These are phyloP conservation scores for Marvania coccoides DNA, from an alignment of 139 green algal genomes.

Conservation along the genomic window DNA sequence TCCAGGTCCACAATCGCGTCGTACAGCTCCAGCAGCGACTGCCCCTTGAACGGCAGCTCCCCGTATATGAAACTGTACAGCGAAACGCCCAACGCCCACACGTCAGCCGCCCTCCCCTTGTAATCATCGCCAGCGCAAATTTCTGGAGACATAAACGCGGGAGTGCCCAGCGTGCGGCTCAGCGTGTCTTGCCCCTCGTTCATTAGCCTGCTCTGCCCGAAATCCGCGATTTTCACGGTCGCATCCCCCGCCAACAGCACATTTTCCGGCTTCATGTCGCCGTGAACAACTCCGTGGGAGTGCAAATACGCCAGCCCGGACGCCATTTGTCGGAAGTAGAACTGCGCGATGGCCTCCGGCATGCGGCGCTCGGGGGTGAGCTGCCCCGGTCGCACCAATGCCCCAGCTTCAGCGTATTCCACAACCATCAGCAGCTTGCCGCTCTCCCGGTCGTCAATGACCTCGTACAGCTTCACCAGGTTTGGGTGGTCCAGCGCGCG, in stretches of 20 bases:
- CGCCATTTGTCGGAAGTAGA: conserved; percentile 40
- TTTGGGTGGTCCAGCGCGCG: conserved; percentile 73
- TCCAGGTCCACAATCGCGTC: conserved; percentile 8
- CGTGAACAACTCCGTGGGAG: conserved; percentile 61
- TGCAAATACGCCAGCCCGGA: conserved; percentile 67
- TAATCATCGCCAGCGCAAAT: conserved; percentile 40
- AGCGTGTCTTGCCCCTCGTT: conserved; percentile 7
- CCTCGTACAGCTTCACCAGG: conserved; percentile 74
- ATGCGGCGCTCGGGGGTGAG: conserved; percentile 38
- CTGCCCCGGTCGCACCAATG: conserved; percentile 35
- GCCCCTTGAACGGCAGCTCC: conserved; percentile 24
- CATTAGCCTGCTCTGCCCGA: conserved; percentile 58
- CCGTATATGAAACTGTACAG: conserved; percentile 78
- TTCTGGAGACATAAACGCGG: conserved; percentile 41
- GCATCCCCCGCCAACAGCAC: conserved; percentile 58
- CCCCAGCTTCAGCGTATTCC: conserved; percentile 73
- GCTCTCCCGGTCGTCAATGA: conserved; percentile 51
- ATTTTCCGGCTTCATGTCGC: conserved; percentile 89
- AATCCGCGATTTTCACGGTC: conserved; percentile 83
- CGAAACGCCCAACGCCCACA: conserved; percentile 77
- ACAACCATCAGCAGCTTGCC: conserved; percentile 81
- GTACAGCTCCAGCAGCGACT: conserved; percentile 23
- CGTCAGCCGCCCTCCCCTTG: conserved; percentile 49
- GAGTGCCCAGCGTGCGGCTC: conserved; percentile 26
- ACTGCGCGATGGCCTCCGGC: conserved; percentile 47